phyloP scores from a whole-genome alignment of 2,329 filamentous ascomycete species.

The Botrytis byssoidea region DNA sequence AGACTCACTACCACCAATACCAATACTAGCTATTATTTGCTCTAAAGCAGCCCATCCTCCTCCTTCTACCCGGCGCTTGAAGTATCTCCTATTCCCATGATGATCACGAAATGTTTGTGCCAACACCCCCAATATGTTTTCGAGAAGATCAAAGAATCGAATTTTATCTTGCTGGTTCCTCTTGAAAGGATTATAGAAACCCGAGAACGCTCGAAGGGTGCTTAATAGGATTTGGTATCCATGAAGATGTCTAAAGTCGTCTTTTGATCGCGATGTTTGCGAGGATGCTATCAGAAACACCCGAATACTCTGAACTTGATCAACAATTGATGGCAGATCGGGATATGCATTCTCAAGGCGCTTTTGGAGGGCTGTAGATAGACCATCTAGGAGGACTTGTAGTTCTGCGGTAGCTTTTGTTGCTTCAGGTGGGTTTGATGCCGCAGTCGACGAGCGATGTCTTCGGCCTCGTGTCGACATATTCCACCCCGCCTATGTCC shows the following conservation, averaged over 20 bases:
- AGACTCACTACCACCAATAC: slow-evolving; percentile 61
- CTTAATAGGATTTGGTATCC: slow-evolving; percentile 76
- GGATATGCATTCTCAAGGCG: slow-evolving; percentile 32
- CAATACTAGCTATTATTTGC: slow-evolving; percentile 66
- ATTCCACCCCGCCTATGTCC: slow-evolving; percentile 38
- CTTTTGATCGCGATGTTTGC: slow-evolving; percentile 56
- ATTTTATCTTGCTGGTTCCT: slow-evolving; percentile 61
- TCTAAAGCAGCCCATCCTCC: slow-evolving; percentile 79
- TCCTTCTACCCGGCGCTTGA: slow-evolving; percentile 70
- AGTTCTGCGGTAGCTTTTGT: slow-evolving; percentile 62
- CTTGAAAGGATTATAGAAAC: slow-evolving; percentile 70
- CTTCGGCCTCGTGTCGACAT: slow-evolving; percentile 56
- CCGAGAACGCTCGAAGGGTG: slow-evolving; percentile 67
- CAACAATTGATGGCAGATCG: slow-evolving; percentile 39
- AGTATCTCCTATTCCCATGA: slow-evolving; percentile 84
- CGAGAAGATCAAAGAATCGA: slow-evolving; percentile 66
- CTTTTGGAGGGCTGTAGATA: slow-evolving; percentile 40
- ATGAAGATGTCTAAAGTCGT: slow-evolving; percentile 76
- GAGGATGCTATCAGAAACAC: slow-evolving; percentile 43
- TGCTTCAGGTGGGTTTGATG: slow-evolving; percentile 53
- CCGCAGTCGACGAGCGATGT: slow-evolving; percentile 63
- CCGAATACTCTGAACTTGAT: slow-evolving; percentile 36
- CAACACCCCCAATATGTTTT: slow-evolving; percentile 70
- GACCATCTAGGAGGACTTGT: slow-evolving; percentile 51
- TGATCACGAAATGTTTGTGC: slow-evolving; percentile 67